Base-by-base conservation (phyloP, 2,329 filamentous ascomycete species). In the Davidsoniella virescens region DNA sequence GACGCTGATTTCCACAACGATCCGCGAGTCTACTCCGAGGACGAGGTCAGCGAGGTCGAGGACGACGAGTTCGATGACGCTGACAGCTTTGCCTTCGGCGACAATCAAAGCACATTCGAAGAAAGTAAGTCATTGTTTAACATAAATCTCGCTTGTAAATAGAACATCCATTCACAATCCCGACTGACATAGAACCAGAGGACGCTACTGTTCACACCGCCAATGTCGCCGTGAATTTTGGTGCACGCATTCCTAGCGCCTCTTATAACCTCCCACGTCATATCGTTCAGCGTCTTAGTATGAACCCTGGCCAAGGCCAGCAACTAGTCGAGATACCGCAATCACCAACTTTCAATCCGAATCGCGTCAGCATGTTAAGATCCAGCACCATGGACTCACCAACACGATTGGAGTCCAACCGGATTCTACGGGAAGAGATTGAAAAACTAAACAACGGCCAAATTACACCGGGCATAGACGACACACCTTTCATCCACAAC, bases 401-500 rank as follows among this genome's bases (percentile, higher is more conserved):
- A 20, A 43, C 40, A 37, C 39, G 17, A 12, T 33, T 33, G 4
- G 25, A 43, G n/a, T 43, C 47, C 5, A 26, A 29, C 23, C 12
- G 16, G 4, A 14, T 42, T 4, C 20, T 42, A 4, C 25, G 25
- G 8, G 39, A 49, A 17, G 38, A 42, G 17, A 41, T 36, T 26
- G 14, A 16, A 17, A 16, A n/a, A 5, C 18, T 49, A 6, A 49
- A 49, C 33, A 54, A 62, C 43, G 67, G 70, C 52, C 69, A 69
- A 39, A 70, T 78, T 50, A 90, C 85, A 0, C 87, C 87, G 0
- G 85, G 82, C 8, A 70, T 87, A 38, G 87, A 94, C 59, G 84
- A 94, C 59, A 83, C 80, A 7, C 87, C 87, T 0, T 94, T 88
- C 63, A 85, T 95, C 55, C 83, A 83, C 55, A 93, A 92, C 62